These are phyloP conservation scores for Parmelia sp. DNA, from an alignment of 495 filamentous ascomycete genomes.

Conservation along the genomic window DNA sequence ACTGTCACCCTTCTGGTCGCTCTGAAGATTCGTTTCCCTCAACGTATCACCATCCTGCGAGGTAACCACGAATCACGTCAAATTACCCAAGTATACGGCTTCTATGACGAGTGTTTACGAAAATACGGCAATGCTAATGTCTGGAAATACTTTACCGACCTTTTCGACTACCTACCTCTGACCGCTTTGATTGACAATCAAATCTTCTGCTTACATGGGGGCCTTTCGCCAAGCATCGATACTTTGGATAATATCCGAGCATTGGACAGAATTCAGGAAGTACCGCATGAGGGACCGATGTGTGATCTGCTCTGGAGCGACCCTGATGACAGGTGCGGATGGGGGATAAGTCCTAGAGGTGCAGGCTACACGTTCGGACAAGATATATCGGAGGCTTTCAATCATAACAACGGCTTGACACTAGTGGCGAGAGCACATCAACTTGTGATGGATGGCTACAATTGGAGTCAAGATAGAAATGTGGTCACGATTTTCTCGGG, in stretches of 20 bases:
- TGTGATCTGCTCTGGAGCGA: slow-evolving; percentile 97
- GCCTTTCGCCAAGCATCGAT: slow-evolving; percentile 92
- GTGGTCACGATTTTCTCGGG: slow-evolving; percentile 99
- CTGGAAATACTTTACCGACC: slow-evolving; percentile 99
- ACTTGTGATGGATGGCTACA: slow-evolving; percentile 97
- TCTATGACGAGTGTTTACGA: slow-evolving; percentile 95
- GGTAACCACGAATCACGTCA: slow-evolving; percentile 97
- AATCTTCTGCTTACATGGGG: slow-evolving; percentile 98
- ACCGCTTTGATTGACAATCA: slow-evolving; percentile 99
- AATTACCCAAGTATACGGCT: slow-evolving; percentile 96
- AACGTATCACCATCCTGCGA: slow-evolving; percentile 93
- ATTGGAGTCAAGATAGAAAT: slow-evolving; percentile 95
- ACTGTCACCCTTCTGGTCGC: slow-evolving; percentile 90
- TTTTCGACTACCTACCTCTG: slow-evolving; percentile 97
- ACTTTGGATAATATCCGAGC: slow-evolving; percentile 97
- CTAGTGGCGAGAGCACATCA: slow-evolving; percentile 92
- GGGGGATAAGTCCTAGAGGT: slow-evolving; percentile 95
- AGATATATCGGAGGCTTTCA: slow-evolving; percentile 99
- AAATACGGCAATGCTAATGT: slow-evolving; percentile 99
- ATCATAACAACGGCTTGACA: slow-evolving; percentile 98
- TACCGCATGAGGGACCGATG: slow-evolving; percentile 98
- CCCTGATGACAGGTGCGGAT: slow-evolving; percentile 95
- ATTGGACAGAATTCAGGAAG: slow-evolving; percentile 94
- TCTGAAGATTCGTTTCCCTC: slow-evolving; percentile 91
- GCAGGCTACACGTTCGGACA: slow-evolving; percentile 98